These are phyloP conservation scores for Tetragonia tetragonoides DNA, from an alignment of 148 eudicot species.

Conservation along the genomic window DNA sequence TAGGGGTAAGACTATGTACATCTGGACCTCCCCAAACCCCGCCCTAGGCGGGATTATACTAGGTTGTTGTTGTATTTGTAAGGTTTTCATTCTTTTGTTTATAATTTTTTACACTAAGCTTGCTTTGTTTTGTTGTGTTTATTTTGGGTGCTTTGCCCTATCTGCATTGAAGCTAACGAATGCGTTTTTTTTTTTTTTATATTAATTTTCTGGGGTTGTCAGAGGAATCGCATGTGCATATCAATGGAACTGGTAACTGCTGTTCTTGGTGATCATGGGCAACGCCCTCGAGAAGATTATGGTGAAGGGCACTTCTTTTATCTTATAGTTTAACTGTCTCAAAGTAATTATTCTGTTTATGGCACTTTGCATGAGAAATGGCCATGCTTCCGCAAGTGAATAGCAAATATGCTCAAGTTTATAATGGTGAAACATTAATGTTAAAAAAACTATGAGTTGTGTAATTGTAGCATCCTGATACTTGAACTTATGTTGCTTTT, in stretches of 20 bases:
- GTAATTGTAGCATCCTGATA: background rate
- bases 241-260: constrained; percentile 99
- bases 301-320: constrained; percentile 39
- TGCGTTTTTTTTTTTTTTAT: background rate
- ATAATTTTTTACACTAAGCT: background rate
- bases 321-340: constrained; percentile 1
- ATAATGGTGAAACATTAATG: background rate
- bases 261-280: constrained; percentile 97
- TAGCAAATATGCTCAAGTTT: background rate
- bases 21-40: too few species aligned
- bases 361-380: background rate
- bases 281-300: constrained; percentile 87
- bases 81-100: background rate
- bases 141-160: background rate
- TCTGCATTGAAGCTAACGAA: background rate
- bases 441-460: background rate
- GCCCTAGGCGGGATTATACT: background rate
- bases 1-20: too few species aligned
- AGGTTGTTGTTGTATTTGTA: background rate
- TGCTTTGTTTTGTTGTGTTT: background rate
- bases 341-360: background rate
- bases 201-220: constrained; percentile 17
- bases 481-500: constrained; percentile 23
- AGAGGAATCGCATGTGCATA: constrained; percentile 75
- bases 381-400: background rate